Percentiles rank a stretch among this genome's conserved stretches.
Evolutionary conservation across 768 basidiomycete species (phyloP).

Genomic region (Lyophyllum decastes): DNA sequence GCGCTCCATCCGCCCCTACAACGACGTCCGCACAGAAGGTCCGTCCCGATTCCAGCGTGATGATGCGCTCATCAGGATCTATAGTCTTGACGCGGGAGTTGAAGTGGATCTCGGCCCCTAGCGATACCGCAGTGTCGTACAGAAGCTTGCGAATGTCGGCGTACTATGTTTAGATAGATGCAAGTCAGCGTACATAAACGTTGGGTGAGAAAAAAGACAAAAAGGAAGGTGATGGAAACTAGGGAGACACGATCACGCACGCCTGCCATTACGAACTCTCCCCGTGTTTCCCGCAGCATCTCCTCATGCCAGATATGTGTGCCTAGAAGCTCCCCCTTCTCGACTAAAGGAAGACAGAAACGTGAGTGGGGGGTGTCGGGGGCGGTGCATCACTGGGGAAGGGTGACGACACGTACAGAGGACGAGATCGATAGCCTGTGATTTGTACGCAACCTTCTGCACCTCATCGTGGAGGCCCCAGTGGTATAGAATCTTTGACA

Average conservation of each 20-base stretch:
- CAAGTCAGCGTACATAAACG: not conserved
- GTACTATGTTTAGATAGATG: conserved; percentile 34
- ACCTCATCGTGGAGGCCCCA: conserved; percentile 48
- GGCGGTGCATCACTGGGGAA: too few species aligned
- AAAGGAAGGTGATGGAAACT: too few species aligned
- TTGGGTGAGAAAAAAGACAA: conserved; percentile 17
- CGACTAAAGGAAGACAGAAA: conserved; percentile 33
- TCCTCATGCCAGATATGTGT: conserved; percentile 53
- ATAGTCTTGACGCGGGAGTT: conserved; percentile 30
- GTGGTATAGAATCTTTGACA: conserved; percentile 54
- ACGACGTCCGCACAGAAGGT: conserved; percentile 49
- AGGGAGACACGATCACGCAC: conserved; percentile 32
- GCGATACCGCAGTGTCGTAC: conserved; percentile 42
- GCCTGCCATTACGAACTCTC: conserved; percentile 37
- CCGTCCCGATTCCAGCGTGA: conserved; percentile 41
- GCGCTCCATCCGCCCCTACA: conserved; percentile 59
- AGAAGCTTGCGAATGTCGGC: conserved; percentile 52
- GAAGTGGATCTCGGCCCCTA: conserved; percentile 45
- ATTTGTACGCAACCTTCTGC: conserved; percentile 13
- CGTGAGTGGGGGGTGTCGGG: too few species aligned
- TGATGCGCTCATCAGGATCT: conserved; percentile 26
- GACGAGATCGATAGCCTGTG: conserved; percentile 23
- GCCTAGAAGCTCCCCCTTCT: conserved; percentile 51
- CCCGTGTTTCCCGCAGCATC: conserved; percentile 45
- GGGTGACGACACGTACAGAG: conserved; percentile 14